Evolutionary conservation across 164 flowering plant species (phyloP), one percentile per base, ranked within the genome.

Genomic region (Vitis rotundifolia): DNA sequence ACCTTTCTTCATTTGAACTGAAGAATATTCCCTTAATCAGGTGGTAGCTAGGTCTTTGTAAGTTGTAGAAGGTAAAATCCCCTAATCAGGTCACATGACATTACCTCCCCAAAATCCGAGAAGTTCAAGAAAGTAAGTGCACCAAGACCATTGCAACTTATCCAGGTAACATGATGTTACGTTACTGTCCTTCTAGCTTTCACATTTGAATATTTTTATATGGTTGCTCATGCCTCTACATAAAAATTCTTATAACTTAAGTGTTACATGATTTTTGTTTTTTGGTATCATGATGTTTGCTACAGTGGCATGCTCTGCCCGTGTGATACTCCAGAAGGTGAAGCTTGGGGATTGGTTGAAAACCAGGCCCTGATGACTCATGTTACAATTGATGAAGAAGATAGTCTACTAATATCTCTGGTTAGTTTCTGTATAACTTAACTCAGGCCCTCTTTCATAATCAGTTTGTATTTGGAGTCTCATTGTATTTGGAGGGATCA

Each of bases 291-390:
- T 31, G 1, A 31, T 31, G 37, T 31, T 31, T 31, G 6, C 37
- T 31, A 26, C 78, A 94, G 98, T 95, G 97, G 99, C 48, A 91
- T 95, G 99, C 94, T 95, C 73, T 95, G 99, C 78, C 99, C 99
- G 3, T 95, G 98, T 85, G 98, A 95, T 81, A 95, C 99, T 74
- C 99, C 99, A 53, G 99, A 95, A 83, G 99, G 99, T 68, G 98
- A 95, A 86, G 75, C 97, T 63, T 95, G 99, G 83, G 99, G 99
- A 67, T 77, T 95, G 79, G 97, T 91, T 15, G 93, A 95, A 72
- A 91, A 95, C 74, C 83, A 93, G 87, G 97, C 99, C 15, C 75
- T 95, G 66, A 87, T 95, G 97, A 89, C 99, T 76, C 99, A 92
- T 79, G 95, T 94, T 67, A 94, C 99, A 31, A 94, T 97, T 68